These are phyloP conservation scores for Begonia peltatifolia DNA, from an alignment of 306 rosid genomes.

Conservation along the genomic window DNA sequence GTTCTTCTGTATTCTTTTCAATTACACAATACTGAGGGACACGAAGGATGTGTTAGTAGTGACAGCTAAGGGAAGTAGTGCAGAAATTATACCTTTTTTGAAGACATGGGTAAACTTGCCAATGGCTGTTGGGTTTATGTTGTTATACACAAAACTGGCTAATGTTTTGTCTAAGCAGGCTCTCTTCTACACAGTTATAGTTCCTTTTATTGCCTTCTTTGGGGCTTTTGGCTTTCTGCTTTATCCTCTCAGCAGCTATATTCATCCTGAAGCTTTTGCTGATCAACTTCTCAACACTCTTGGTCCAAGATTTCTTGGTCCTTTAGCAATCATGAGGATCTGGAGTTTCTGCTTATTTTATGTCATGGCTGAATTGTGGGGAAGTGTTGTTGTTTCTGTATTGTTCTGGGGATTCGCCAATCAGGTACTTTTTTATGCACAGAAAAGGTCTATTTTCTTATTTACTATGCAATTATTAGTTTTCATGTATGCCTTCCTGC, in stretches of 20 bases:
- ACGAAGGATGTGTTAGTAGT: slow-evolving; percentile 84
- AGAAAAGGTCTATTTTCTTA: no score
- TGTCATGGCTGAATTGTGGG: slow-evolving; percentile 99
- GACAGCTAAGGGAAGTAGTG: slow-evolving; percentile 90
- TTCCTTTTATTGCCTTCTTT: slow-evolving; percentile 82
- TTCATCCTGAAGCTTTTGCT: slow-evolving; percentile 76
- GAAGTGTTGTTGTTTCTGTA: slow-evolving; percentile 88
- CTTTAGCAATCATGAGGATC: slow-evolving; percentile 79
- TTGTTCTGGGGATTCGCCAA: slow-evolving; percentile 96
- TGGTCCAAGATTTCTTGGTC: slow-evolving; percentile 87
- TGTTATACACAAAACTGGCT: slow-evolving; percentile 60
- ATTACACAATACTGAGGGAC: slow-evolving; percentile 80
- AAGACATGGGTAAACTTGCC: slow-evolving; percentile 97
- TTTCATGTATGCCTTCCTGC: no score
- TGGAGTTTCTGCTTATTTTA: slow-evolving; percentile 95
- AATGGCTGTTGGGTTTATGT: slow-evolving; percentile 90
- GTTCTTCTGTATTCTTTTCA: slow-evolving; percentile 90
- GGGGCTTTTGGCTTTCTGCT: slow-evolving; percentile 85
- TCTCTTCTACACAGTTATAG: slow-evolving; percentile 64
- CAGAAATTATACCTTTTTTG: slow-evolving; percentile 87
- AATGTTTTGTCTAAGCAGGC: slow-evolving; percentile 82
- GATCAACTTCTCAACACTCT: slow-evolving; percentile 67
- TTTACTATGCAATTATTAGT: no score
- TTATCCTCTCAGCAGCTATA: slow-evolving; percentile 64
- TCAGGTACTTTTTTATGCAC: slow-evolving; percentile 39